Conservation (phyloP, 257 asterid genomes). For the Nicotiana tomentosiformis region DNA sequence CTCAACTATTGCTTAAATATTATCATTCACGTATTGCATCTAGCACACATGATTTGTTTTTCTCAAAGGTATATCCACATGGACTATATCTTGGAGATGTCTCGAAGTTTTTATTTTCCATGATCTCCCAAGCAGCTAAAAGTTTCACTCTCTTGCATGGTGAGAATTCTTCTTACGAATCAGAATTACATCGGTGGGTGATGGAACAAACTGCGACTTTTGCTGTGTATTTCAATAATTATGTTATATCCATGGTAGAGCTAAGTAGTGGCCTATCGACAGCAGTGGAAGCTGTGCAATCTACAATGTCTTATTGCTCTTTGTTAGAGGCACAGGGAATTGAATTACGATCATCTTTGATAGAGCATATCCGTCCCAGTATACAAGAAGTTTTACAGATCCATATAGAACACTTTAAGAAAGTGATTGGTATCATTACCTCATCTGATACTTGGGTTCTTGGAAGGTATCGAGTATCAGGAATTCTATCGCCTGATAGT, state of each 20-base stretch:
- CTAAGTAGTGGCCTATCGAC: slow-evolving; percentile 43
- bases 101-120: slow-evolving; percentile 43
- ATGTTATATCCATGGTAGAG: slow-evolving; percentile 37
- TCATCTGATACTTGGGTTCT: slow-evolving; percentile 58
- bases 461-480: slow-evolving; percentile 48
- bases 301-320: slow-evolving; percentile 56
- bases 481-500: slow-evolving; percentile 41
- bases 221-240: slow-evolving; percentile 35
- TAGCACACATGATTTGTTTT: slow-evolving; percentile 30
- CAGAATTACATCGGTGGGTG: slow-evolving; percentile 48
- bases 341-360: slow-evolving; percentile 33
- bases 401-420: slow-evolving; percentile 49
- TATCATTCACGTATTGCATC: slow-evolving; percentile 46
- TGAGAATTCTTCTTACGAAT: slow-evolving; percentile 31
- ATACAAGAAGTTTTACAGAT: slow-evolving; percentile 36
- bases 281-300: slow-evolving; percentile 43
- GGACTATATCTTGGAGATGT: slow-evolving; percentile 29
- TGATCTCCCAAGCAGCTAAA: slow-evolving; percentile 62
- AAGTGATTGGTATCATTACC: slow-evolving; percentile 51
- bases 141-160: slow-evolving; percentile 50
- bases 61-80: slow-evolving; percentile 23
- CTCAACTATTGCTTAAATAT: slow-evolving; percentile 42
- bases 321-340: slow-evolving; percentile 49
- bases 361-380: slow-evolving; percentile 39
- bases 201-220: slow-evolving; percentile 34